These are phyloP conservation scores for Tolypocladium ophioglossoides DNA, from an alignment of 2,329 filamentous ascomycete genomes.

Conservation along the genomic window DNA sequence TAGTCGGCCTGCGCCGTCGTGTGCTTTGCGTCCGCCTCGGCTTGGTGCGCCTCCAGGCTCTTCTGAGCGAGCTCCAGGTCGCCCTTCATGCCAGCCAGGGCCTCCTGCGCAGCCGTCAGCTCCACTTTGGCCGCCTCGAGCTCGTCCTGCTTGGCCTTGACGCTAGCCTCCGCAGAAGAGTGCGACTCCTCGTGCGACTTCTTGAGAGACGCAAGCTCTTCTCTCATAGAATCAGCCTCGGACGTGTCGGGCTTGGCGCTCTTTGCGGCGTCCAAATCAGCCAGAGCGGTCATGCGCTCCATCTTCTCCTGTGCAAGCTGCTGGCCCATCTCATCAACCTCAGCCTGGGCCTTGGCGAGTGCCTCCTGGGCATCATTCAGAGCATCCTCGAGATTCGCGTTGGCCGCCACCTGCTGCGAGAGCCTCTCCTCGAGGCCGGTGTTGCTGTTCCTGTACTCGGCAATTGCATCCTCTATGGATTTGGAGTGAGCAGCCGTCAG, in stretches of 20 bases:
- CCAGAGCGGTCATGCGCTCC: conserved; percentile 46
- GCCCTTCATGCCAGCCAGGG: conserved; percentile 18
- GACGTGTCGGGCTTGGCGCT: conserved; percentile 46
- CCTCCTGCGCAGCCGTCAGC: conserved; percentile 24
- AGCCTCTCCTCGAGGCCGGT: conserved; percentile 24
- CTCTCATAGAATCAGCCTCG: conserved; percentile 39
- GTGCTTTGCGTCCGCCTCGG: conserved; percentile 37
- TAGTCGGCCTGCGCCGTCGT: conserved; percentile 51
- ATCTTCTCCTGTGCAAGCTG: conserved; percentile 50
- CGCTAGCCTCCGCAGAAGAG: conserved; percentile 17
- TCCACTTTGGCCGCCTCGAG: conserved; percentile 23
- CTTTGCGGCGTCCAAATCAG: conserved; percentile 48
- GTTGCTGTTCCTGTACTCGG: conserved; percentile 24
- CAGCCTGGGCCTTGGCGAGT: conserved; percentile 33
- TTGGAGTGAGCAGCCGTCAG: conserved; percentile 25
- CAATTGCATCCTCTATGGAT: conserved; percentile 28
- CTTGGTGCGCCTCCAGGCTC: conserved; percentile 41
- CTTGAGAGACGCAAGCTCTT: conserved; percentile 38
- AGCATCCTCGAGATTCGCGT: conserved; percentile 23
- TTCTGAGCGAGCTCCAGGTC: conserved; percentile 39
- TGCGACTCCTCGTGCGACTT: conserved; percentile 34
- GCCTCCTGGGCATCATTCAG: conserved; percentile 29
- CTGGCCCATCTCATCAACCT: conserved; percentile 38
- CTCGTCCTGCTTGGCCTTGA: conserved; percentile 25
- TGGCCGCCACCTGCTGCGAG: conserved; percentile 22